Conservation (phyloP, 331 rosid genomes). For the Quercus phellos region DNA sequence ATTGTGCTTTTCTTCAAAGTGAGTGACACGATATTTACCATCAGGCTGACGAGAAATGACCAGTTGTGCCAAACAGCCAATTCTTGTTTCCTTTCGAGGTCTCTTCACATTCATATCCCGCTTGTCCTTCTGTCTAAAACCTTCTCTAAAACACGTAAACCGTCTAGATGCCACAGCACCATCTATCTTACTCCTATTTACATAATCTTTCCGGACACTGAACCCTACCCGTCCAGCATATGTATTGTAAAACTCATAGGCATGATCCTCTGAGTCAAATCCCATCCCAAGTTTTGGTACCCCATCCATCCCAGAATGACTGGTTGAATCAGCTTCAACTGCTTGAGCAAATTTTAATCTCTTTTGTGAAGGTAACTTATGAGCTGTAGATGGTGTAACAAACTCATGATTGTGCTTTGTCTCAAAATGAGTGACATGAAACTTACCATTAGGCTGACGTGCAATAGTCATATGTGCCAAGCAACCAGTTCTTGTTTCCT, state of each 20-base stretch:
- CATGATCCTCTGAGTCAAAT: conserved; percentile 50
- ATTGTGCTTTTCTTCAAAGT: conserved; percentile 59
- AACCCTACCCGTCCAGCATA: conserved; percentile 58
- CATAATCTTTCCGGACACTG: conserved; percentile 62
- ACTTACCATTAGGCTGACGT: conserved; percentile 52
- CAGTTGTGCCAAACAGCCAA: conserved; percentile 59
- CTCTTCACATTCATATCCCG: conserved; percentile 39
- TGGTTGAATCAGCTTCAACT: conserved; percentile 32
- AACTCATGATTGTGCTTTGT: conserved; percentile 53
- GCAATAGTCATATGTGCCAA: conserved; percentile 67
- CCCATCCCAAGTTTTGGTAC: conserved; percentile 57
- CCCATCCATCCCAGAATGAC: conserved; percentile 37
- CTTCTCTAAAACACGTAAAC: conserved; percentile 67
- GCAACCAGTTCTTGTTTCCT: conserved; percentile 64
- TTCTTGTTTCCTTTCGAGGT: conserved; percentile 58
- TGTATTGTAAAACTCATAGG: conserved; percentile 50
- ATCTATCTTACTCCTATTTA: conserved; percentile 60
- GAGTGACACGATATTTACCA: conserved; percentile 51
- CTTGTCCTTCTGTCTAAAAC: conserved; percentile 58
- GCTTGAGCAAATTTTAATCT: conserved; percentile 52
- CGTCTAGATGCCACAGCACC: conserved; percentile 58
- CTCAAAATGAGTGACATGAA: conserved; percentile 47
- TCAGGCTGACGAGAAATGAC: conserved; percentile 57
- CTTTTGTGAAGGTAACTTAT: conserved; percentile 56
- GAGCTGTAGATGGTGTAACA: conserved; percentile 33